Evolutionary conservation across 352 stramenopile genomes (phyloP), one percentile per base, ranked within the genome.

Genomic region (Pythium apleroticum): DNA sequence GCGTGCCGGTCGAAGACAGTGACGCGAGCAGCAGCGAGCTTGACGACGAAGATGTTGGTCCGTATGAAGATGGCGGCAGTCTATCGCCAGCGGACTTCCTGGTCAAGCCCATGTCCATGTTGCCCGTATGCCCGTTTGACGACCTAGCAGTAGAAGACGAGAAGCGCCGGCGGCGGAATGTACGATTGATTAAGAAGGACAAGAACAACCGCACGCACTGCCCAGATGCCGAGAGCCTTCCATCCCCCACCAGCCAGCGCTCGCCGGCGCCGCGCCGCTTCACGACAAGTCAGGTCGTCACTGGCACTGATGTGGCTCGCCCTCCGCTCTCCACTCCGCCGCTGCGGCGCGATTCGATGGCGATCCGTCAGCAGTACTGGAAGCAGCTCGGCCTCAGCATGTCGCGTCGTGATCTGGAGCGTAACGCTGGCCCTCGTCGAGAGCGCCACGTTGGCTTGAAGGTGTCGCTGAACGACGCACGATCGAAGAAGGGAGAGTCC

Each of bases 281-380:
- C 59, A 53, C 45, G 10, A 35, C 58, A 24, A 68, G 20, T 22
- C 41, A 77, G 22, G 52, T 61, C 37, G 56, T 39, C 2, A 19
- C 28, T 10, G 63, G 63, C 6, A 57, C 50, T 22, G 63, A 70
- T 20, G 63, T 70, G 7, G 50, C 48, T 33, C 69, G 48, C 33
- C 53, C 57, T 37, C 64, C 37, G 53, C 57, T 63, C 22, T 57
- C 66, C 7, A 46, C 72, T 2, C 72, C 78, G 24, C 69, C 79
- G 49, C 71, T 91, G 30, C 84, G 85, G 45, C 88, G 88, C 58
- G 88, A 96, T 69, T 90, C 81, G 22, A 89, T 89, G 64, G 83
- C 84, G 4, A 92, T 96, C 55, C 84, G 88, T 41, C 81, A 90
- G 66, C 81, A 94, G 66, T 96, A 96, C 66, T 93, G 82, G 88